Conservation (phyloP, 2,329 filamentous ascomycete genomes). For the Pseudogymnoascus sp. region DNA sequence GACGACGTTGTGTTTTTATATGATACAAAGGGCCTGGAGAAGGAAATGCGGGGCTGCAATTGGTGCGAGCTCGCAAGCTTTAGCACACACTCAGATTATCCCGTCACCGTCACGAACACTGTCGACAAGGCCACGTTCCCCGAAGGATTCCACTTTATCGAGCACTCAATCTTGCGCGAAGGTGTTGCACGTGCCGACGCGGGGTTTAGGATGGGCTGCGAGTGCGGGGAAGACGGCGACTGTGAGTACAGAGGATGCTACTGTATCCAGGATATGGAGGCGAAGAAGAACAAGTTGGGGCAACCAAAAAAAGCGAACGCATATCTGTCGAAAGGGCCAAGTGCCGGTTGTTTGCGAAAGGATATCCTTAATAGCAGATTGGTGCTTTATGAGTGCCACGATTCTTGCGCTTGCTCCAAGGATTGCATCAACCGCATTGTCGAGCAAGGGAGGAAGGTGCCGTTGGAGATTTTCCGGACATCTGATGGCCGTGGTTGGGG, state of each 20-base stretch:
- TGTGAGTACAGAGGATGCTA: conserved; percentile 61
- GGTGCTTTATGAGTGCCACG: conserved; percentile 75
- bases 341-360: conserved; percentile 43
- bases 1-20: not conserved
- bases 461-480: conserved; percentile 71
- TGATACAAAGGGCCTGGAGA: conserved; percentile 16
- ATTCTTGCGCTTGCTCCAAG: conserved; percentile 54
- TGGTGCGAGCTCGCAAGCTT: conserved; percentile 53
- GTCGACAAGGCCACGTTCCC: conserved; percentile 49
- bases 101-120: conserved; percentile 57
- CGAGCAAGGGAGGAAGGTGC: conserved; percentile 60
- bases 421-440: conserved; percentile 69
- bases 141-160: conserved; percentile 59
- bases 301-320: conserved; percentile 29
- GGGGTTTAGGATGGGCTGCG: conserved; percentile 61
- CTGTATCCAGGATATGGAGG: conserved; percentile 50
- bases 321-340: conserved; percentile 50
- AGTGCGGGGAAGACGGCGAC: conserved; percentile 49
- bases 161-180: conserved; percentile 47
- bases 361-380: conserved; percentile 44
- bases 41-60: conserved; percentile 42
- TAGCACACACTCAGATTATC: conserved; percentile 37
- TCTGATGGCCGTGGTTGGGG: conserved; percentile 64
- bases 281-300: conserved; percentile 36
- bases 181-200: conserved; percentile 52